phyloP scores from a whole-genome alignment of 345 rosid species.

The Melaleuca quinquenervia region DNA sequence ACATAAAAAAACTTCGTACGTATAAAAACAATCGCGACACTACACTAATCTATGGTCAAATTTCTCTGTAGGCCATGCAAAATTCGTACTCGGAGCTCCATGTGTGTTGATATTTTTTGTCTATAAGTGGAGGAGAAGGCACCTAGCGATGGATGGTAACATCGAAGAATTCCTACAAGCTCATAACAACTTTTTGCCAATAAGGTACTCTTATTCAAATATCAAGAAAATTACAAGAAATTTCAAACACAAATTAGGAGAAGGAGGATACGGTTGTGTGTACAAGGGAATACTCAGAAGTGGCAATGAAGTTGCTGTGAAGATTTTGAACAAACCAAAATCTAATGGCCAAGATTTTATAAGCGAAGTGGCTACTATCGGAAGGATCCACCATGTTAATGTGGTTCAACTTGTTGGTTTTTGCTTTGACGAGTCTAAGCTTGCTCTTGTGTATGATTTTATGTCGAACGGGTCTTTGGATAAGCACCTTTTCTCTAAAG shows the following conservation, averaged over 20 bases:
- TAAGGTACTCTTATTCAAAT: neutral
- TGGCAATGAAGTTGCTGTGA: neutral
- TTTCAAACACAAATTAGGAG: neutral
- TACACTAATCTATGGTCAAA: too few species aligned
- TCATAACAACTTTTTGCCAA: neutral
- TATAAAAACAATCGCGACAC: too few species aligned
- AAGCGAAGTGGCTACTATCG: rapidly evolving
- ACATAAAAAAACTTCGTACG: too few species aligned
- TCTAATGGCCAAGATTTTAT: neutral
- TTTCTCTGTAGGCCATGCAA: neutral
- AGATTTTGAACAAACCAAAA: neutral
- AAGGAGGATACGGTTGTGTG: rapidly evolving
- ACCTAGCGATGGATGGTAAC: neutral
- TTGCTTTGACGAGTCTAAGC: neutral
- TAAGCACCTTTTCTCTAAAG: neutral
- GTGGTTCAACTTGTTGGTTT: neutral
- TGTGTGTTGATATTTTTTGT: neutral
- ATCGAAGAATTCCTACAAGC: rapidly evolving
- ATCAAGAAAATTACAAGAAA: neutral
- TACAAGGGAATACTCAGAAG: neutral
- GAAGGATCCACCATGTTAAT: neutral
- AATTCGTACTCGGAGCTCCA: neutral
- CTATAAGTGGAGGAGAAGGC: neutral
- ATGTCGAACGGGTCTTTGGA: neutral
- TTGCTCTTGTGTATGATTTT: neutral